Percentiles rank a stretch among this genome's conserved stretches.
Conservation (phyloP, 1,284 basidiomycete species). For the Cystobasidiaceae sp. region DNA sequence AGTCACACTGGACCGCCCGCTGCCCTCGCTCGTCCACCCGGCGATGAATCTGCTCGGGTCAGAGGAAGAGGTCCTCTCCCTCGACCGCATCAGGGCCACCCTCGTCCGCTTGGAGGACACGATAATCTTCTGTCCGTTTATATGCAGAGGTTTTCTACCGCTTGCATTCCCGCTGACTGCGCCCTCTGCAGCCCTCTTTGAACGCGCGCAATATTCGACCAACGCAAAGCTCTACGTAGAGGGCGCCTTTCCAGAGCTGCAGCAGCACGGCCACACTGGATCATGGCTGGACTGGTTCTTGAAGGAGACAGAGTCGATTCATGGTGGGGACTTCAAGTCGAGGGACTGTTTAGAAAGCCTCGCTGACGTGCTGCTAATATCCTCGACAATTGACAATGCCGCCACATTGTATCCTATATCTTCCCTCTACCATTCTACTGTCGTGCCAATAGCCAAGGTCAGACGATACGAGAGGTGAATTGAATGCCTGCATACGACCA, state of each 20-base stretch:
- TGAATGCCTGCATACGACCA: too few relatives aligned
- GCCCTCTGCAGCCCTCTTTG: conserved; percentile 64
- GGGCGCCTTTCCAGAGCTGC: conserved; percentile 61
- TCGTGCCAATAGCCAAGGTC: conserved; percentile 96
- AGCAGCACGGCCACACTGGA: conserved; percentile 65
- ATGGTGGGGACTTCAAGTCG: conserved; percentile 69
- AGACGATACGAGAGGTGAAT: conserved; percentile 78
- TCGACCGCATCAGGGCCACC: conserved; percentile 64
- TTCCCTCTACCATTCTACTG: too few relatives aligned
- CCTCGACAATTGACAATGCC: too few relatives aligned
- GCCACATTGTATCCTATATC: background rate
- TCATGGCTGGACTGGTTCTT: conserved; percentile 98
- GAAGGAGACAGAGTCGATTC: conserved; percentile 86
- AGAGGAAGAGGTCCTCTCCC: conserved; percentile 4
- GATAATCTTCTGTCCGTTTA: conserved; percentile 80
- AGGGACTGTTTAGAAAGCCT: background rate
- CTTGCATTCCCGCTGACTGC: too few relatives aligned
- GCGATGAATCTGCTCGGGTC: conserved; percentile 21
- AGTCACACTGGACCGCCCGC: background rate
- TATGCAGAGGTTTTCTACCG: too few relatives aligned
- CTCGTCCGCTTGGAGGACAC: conserved; percentile 92
- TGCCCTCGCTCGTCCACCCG: background rate
- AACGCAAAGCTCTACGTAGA: conserved; percentile 80
- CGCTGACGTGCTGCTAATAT: too few relatives aligned
- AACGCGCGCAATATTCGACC: conserved; percentile 92